Conservation (phyloP, 805 yeast species). For the Diddensiella santjacobensis region DNA sequence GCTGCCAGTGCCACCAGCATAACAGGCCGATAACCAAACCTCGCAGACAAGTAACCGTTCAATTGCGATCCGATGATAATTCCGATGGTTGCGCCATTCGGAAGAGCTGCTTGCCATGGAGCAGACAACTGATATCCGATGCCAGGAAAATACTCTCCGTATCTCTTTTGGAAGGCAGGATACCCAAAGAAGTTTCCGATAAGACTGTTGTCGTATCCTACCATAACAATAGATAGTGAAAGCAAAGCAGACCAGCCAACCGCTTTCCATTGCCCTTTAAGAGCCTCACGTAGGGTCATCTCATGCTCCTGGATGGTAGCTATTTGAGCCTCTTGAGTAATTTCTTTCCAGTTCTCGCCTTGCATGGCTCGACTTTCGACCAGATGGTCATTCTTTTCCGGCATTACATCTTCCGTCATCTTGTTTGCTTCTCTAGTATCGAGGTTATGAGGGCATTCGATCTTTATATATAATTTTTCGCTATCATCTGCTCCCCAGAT, state of each 20-base stretch:
- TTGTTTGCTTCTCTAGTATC: background rate
- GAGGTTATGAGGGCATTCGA: background rate
- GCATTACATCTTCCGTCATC: background rate
- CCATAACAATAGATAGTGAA: slow-evolving; percentile 46
- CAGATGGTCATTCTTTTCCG: background rate
- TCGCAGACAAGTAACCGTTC: slow-evolving; percentile 44
- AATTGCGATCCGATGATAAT: slow-evolving; percentile 43
- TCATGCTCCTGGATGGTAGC: slow-evolving; percentile 8
- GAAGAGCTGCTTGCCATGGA: slow-evolving; percentile 24
- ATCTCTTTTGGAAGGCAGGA: slow-evolving; percentile 41
- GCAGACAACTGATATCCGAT: slow-evolving; percentile 17
- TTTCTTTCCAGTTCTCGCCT: slow-evolving; percentile 7
- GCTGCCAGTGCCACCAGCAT: slow-evolving; percentile 36
- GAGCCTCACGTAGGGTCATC: slow-evolving; percentile 6
- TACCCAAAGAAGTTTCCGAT: slow-evolving; percentile 42
- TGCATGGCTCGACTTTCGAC: background rate
- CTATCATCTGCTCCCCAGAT: too few relatives aligned
- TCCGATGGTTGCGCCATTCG: slow-evolving; percentile 33
- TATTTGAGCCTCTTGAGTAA: slow-evolving; percentile 2
- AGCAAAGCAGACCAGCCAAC: slow-evolving; percentile 44
- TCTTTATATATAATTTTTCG: too few relatives aligned
- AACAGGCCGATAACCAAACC: slow-evolving; percentile 44
- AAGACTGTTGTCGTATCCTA: slow-evolving; percentile 45
- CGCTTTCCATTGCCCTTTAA: slow-evolving; percentile 27
- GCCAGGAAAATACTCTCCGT: slow-evolving; percentile 34